Conservation (phyloP, 2,329 filamentous ascomycete genomes). For the Hypoxylon sp. region DNA sequence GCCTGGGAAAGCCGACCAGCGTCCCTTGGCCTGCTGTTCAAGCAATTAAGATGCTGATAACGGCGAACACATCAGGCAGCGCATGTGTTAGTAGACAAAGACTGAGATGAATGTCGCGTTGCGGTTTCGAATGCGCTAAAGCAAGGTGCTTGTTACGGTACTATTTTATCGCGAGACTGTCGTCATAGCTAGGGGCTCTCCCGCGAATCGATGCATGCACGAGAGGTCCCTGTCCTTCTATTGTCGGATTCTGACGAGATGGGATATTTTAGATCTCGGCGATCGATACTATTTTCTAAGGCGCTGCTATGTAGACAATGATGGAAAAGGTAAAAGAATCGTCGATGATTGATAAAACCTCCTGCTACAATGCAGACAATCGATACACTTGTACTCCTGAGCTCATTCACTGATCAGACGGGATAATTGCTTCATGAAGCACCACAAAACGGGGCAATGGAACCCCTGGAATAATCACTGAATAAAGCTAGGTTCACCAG, state of each 20-base stretch:
- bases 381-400: constrained; percentile 18
- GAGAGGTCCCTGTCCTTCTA: constrained; percentile 11
- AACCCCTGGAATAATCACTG: constrained; percentile 25
- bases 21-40: constrained; percentile 3
- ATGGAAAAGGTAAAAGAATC: constrained; percentile 1
- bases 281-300: constrained; percentile 15
- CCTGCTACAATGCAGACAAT: constrained; percentile 15
- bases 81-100: constrained; percentile 18
- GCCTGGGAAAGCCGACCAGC: not conserved
- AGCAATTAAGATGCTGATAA: not conserved
- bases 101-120: constrained; percentile 10
- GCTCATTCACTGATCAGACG: constrained; percentile 21
- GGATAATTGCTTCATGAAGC: constrained; percentile 31
- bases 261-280: constrained; percentile 9
- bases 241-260: constrained; percentile 17
- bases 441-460: not conserved
- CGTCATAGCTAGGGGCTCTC: constrained; percentile 29
- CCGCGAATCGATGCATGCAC: constrained; percentile 3
- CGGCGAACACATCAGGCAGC: constrained; percentile 8
- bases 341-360: constrained; percentile 4
- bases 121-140: constrained; percentile 9
- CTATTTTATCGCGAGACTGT: constrained; percentile 33
- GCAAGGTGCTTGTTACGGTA: constrained; percentile 13
- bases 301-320: constrained; percentile 6
- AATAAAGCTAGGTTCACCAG: constrained; percentile 31